Evolutionary conservation across 208 protist genomes (phyloP), one percentile per base, ranked within the genome.

Genomic region (Leishmania braziliensis): DNA sequence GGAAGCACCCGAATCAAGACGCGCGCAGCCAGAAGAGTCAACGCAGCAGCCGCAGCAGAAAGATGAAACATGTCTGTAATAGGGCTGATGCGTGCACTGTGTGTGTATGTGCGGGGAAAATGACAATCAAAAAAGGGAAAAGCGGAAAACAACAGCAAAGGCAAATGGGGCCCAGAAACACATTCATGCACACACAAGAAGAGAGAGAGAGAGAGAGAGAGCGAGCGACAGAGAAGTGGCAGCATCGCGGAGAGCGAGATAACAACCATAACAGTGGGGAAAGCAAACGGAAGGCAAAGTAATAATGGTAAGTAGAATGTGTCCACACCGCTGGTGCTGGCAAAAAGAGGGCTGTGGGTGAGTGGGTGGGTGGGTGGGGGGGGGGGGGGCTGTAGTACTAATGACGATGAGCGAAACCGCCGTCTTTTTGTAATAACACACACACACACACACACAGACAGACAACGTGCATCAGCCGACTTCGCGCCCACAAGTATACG

Each of bases 401-500:
- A n/a, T 29, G 46, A 26, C 18, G 65, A 78, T 18, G 58, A 63
- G 58, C 26, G 26, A 23, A 63, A 63, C 58, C 29, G 29, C 3
- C 9, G 26, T 33, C 2, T 33, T 29, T 46, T 58, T 46, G 39
- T 39, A 63, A 69, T 33, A 78, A 71, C 23, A 70, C 23, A 71
- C 1, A 66, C 3, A 71, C 56, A 62, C 56, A 62, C 56, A 62
- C 65, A 69, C 18, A 46, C 65, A 46, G 3, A 48, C 36, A 23
- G 3, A 36, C 10, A n/a, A n/a, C 29, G 62, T 68, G 12, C 54
- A 68, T 20, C 62, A 39, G 29, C 26, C 26, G 58, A 26, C 26
- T 63, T 63, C 26, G 58, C 58, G 26, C 26, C 58, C 6, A 63
- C 58, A 77, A 58, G 48, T 81, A 63, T 29, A 66, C n/a, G 33